Base-by-base conservation (phyloP, 257 asterid species). In the Solanum gracilifrons region DNA sequence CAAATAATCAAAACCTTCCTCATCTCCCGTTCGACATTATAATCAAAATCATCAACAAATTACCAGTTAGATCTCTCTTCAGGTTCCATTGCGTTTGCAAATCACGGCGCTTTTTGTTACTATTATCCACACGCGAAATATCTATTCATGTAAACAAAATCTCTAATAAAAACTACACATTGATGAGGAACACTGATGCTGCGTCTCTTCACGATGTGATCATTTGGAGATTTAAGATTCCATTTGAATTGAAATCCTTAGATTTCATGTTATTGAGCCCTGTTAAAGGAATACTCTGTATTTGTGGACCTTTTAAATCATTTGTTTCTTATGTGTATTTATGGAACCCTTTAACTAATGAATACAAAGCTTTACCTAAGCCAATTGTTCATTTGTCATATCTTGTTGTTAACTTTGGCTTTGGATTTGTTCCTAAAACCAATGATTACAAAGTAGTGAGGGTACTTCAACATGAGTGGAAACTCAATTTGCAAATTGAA, bases 381-480 rank as follows among this genome's bases (percentile, higher is more conserved):
- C 83, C 83, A 75, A 37, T 2, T 5, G 43, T 12, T 75, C 32
- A 35, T 9, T 4, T 75, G 58, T 20, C 21, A 36, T 75, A 21
- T 37, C 55, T 36, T 75, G 83, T 29, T 75, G 9, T 2, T 75
- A 9, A 7, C 9, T 75, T 36, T 75, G 21, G 83, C 9, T 75
- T 75, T 36, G 83, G 83, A 13, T 75, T 21, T 75, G 83, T 36
- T 75, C 21, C 51, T 36, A 75, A 5, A 0, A 36, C 20, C 21
- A 36, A 75, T 75, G 55, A 75, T 36, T 37, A 23, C 20, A 76
- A 76, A 76, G 60, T 76, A 76, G 60, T 76, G 7, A 76, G 60
- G 83, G 23, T 39, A n/a, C 3, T 37, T 36, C 12, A n/a, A 23
- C 21, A 39, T 39, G 33, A 76, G 83, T 5, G 58, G 18, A 37